These are phyloP conservation scores for Globisporangium nunn DNA, from an alignment of 352 stramenopile genomes.

Conservation along the genomic window DNA sequence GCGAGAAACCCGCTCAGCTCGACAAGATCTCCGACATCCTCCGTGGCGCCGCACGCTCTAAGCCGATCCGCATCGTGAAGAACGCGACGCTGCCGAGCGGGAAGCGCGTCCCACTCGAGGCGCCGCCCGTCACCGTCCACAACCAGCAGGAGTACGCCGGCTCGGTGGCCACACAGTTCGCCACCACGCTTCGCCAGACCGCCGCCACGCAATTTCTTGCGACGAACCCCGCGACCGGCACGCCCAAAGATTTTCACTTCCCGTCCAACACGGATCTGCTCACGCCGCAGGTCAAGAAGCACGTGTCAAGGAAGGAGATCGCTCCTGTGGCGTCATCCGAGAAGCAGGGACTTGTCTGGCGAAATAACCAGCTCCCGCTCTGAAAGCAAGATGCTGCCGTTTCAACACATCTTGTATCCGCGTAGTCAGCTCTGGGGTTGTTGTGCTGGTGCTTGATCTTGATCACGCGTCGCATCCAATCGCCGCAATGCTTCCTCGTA, in stretches of 20 bases:
- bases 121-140: constrained; percentile 62
- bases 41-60: constrained; percentile 32
- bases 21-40: constrained; percentile 81
- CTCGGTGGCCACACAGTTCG: constrained; percentile 43
- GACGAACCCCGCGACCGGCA: constrained; percentile 23
- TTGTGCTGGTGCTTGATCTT: too few relatives aligned
- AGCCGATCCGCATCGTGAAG: constrained; percentile 70
- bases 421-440: too few relatives aligned
- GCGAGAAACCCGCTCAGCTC: constrained; percentile 45
- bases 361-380: constrained; percentile 20
- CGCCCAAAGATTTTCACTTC: constrained; percentile 54
- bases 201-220: constrained; percentile 31
- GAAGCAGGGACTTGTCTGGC: constrained; percentile 50
- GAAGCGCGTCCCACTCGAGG: constrained; percentile 53
- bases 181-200: constrained; percentile 29
- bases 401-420: too few relatives aligned
- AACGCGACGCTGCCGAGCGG: constrained; percentile 72
- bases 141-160: constrained; percentile 57
- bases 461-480: background rate
- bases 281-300: constrained; percentile 52
- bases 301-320: constrained; percentile 48
- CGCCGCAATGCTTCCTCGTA: constrained; percentile 2
- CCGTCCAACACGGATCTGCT: constrained; percentile 44
- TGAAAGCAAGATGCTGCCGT: too few relatives aligned
- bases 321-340: constrained; percentile 20